Base-by-base conservation (phyloP, 768 basidiomycete genomes). In the Rhizopogon salebrosus region DNA sequence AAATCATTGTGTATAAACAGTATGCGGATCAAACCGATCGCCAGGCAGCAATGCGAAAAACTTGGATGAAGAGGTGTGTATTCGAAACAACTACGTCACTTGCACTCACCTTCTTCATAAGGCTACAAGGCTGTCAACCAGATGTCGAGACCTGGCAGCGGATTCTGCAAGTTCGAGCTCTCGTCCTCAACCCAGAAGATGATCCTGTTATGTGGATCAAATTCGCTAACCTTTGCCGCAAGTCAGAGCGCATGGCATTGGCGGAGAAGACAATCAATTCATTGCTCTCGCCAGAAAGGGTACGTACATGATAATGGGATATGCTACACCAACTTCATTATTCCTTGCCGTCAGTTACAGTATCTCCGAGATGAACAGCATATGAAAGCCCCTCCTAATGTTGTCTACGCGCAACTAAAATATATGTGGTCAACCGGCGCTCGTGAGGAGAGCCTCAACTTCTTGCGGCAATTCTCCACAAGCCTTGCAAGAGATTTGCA, bases 141-240 rank as follows among this genome's bases (percentile, higher is more conserved):
- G 97, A 98, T 62, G 95, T 98, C 31, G 97, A 99, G 70, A 93
- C 97, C 4, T 99, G 97, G 97, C 97, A 98, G 67, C 84, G 95
- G 18, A 91, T 98, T 50, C 75, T 99, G 8, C 95, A 98, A 75
- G 93, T 99, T 45, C 83, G 97, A 49, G 92, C 95, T 0, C 78
- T 98, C 49, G 94, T 99, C 20, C 76, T 98, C 24, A 89, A 83
- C 40, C 95, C 97, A 0, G 90, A 90, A 57, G 93, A 97, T 57
- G 94, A 98, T 64, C 92, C 90, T 40, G 82, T 89, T 41, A 98
- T 97, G 85, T 98, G 95, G 94, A 97, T 99, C 70, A 94, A 97
- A 70, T 98, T 99, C 63, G 92, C 95, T 2, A 98, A 99, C 62
- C 75, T 98, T 1, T 98, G 97, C 65, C 90, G 97, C 48, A 95